Evolutionary conservation across 106 monocot genomes (phyloP).

Genomic region (Dioscorea alata): DNA sequence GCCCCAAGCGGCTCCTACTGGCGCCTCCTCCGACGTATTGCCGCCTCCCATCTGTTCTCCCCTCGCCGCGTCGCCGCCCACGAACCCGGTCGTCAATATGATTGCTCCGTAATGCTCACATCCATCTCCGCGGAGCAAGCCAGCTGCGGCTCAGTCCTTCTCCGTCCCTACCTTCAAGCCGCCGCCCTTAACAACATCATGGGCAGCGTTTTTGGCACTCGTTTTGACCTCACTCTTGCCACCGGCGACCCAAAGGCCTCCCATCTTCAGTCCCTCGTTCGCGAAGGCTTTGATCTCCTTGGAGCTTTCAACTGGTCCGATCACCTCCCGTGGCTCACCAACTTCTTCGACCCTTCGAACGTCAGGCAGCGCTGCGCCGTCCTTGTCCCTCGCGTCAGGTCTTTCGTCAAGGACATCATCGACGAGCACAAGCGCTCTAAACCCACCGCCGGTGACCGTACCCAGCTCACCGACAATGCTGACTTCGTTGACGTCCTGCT

Average conservation of each 20-base stretch:
- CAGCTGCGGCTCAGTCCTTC: constrained; percentile 23
- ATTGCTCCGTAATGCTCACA: constrained; percentile 40
- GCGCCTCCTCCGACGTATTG: constrained; percentile 77
- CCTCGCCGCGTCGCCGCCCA: constrained; percentile 73
- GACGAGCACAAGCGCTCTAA: constrained; percentile 38
- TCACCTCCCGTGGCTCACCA: constrained; percentile 70
- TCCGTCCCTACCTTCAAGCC: constrained; percentile 61
- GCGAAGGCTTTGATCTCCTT: constrained; percentile 83
- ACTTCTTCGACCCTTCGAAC: constrained; percentile 41
- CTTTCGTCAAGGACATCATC: constrained; percentile 49
- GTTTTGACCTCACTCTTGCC: constrained; percentile 23
- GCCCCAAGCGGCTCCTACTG: constrained; percentile 82
- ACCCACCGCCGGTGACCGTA: neutral
- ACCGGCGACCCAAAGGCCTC: neutral
- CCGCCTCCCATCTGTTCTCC: constrained; percentile 74
- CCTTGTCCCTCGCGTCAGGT: constrained; percentile 65
- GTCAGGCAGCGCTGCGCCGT: constrained; percentile 44
- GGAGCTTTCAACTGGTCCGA: constrained; percentile 95
- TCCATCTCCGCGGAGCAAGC: constrained; percentile 21
- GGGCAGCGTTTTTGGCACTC: constrained; percentile 70
- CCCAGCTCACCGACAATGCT: constrained; percentile 18
- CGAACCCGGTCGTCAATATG: constrained; percentile 45
- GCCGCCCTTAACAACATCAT: constrained; percentile 87
- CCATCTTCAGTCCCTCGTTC: constrained; percentile 43
- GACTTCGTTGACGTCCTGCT: constrained; percentile 87